A percentile compares a stretch with the other conserved stretches of the same genome.
Conservation (phyloP, 1,284 basidiomycete species). For the Moesziomyces antarcticus region DNA sequence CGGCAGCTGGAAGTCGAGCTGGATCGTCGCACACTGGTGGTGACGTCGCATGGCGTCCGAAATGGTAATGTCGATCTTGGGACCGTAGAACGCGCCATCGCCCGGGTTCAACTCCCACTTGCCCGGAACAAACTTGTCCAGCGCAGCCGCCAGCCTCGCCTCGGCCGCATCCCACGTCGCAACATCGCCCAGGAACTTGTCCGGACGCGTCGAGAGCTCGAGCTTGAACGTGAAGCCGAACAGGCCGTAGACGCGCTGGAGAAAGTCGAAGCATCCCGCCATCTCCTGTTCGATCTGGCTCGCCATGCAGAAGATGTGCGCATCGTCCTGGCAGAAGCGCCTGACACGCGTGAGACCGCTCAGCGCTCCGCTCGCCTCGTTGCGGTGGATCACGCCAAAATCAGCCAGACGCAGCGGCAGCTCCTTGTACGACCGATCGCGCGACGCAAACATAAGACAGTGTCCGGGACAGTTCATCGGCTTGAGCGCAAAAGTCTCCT, state of each 20-base stretch:
- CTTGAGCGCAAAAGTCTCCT: conserved; percentile 78
- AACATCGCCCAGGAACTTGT: conserved; percentile 90
- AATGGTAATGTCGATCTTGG: conserved; percentile 95
- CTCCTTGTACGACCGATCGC: conserved; percentile 94
- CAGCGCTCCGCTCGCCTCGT: conserved; percentile 94
- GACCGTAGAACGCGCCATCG: conserved; percentile 81
- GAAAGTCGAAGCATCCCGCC: conserved; percentile 88
- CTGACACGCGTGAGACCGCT: conserved; percentile 93
- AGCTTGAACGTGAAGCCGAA: conserved; percentile 98
- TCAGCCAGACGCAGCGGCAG: conserved; percentile 97
- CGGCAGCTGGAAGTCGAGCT: conserved; percentile 99
- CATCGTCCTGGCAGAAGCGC: conserved; percentile 97
- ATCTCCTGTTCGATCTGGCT: conserved; percentile 91
- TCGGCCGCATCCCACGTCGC: conserved; percentile 92
- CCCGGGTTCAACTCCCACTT: conserved; percentile 95
- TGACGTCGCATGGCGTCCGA: conserved; percentile 89
- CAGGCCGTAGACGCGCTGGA: conserved; percentile 87
- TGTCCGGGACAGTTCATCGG: conserved; percentile 99
- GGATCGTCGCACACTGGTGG: conserved; percentile 97
- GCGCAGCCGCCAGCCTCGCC: conserved; percentile 84
- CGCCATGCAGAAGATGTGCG: conserved; percentile 96
- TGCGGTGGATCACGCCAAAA: conserved; percentile 96
- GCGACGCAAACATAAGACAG: conserved; percentile 92
- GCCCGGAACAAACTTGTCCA: conserved; percentile 88
- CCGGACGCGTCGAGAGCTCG: conserved; percentile 94